A percentile compares a stretch with the other conserved stretches of the same genome.
Conservation (phyloP, 495 filamentous ascomycete species). For the Aspergillus nanangensis region DNA sequence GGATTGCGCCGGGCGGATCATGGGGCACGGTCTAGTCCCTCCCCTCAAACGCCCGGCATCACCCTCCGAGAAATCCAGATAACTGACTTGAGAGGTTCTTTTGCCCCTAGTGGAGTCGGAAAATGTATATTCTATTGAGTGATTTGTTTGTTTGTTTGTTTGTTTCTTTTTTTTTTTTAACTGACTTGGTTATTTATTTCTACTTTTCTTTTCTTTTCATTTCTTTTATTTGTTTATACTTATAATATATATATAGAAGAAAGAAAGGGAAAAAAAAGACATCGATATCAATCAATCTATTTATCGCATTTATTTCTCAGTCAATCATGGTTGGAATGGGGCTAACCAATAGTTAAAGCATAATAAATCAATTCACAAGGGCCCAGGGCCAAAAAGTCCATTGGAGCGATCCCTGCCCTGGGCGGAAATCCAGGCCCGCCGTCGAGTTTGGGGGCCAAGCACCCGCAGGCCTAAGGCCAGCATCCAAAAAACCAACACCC, state of each 20-base stretch:
- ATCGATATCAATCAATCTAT: not conserved
- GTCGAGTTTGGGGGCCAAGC: not conserved
- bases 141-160: too few species aligned
- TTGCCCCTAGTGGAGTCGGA: too few species aligned
- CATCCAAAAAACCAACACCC: not conserved
- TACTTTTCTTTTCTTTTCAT: not conserved
- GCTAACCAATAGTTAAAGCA: too few species aligned
- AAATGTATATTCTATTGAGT: too few species aligned
- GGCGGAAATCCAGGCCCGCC: too few species aligned
- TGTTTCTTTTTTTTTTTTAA: too few species aligned
- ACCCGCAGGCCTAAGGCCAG: not conserved
- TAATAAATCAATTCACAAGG: too few species aligned
- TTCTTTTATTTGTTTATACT: too few species aligned
- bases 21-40: not conserved
- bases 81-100: not conserved
- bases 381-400: not conserved
- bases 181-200: not conserved
- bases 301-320: not conserved
- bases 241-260: not conserved
- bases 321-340: not conserved
- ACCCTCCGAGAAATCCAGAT: too few species aligned
- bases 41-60: too few species aligned
- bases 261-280: not conserved
- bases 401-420: not conserved
- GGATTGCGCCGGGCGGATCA: constrained; percentile 12